Base-by-base conservation (phyloP, 2,329 filamentous ascomycete species). In the Ascochyta koolunga region DNA sequence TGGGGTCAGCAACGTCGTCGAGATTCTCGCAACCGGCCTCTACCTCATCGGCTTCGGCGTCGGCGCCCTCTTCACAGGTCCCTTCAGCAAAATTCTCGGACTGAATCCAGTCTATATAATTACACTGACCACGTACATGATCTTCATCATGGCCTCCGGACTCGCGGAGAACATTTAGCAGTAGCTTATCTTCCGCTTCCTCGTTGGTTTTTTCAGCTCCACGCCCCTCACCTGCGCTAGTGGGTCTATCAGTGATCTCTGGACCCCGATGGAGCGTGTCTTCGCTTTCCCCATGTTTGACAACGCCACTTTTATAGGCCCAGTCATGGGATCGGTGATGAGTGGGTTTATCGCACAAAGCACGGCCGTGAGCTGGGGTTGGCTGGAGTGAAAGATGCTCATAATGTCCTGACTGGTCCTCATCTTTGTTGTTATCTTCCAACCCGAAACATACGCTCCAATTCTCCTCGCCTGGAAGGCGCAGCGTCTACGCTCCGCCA, bases 31-130 rank as follows among this genome's bases (percentile, higher is more conserved):
- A n/a, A 77, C 80, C 2, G 74, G 78, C 0, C 58, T 83, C 25
- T 73, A 81, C 9, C 59, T 83, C 2, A 45, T 66, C 5, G 78
- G 82, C 2, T 81, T 85, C 54, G 82, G 80, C 2, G 42, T 86
- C 0, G 67, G 67, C 15, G 61, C 66, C 0, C 50, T 70, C 29
- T 50, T 70, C 2, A 52, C 58, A 25, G 82, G 80, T 0, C 82
- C 82, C 2, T 70, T 82, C 11, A 80, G 78, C 9, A 80, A 82
- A 58, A 67, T 80, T 35, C 66, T 74, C 27, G 80, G 80, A 29
- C 37, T 58, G 15, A 59, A 61, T 13, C 48, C 83, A 79, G 61
- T 80, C 11, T 67, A 67, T 25, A 61, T 71, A n/a, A 48, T 53
- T 5, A 66, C 64, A 2, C 51, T 66, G 19, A 53, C 56, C 22